Evolutionary conservation across 306 rosid genomes (phyloP).

Genomic region (Psophocarpus tetragonolobus): DNA sequence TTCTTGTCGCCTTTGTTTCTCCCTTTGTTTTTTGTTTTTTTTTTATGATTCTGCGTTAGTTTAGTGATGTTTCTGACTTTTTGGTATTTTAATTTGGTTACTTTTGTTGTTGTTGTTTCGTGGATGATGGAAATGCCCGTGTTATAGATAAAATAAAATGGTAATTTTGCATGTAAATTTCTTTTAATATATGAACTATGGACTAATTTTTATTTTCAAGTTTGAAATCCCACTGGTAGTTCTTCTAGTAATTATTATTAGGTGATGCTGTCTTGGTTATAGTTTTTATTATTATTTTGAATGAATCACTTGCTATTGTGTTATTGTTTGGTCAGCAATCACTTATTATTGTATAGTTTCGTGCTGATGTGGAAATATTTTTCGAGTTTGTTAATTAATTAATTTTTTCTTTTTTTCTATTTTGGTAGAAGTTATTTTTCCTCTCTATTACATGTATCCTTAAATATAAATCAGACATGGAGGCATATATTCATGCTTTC

Average conservation of each 20-base stretch:
- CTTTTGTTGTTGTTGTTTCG: not conserved
- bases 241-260: not conserved
- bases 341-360: not conserved
- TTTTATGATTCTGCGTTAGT: constrained; percentile 24
- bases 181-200: not conserved
- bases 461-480: not conserved
- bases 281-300: not conserved
- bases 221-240: constrained; percentile 10
- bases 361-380: not conserved
- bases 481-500: not conserved
- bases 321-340: too few species aligned
- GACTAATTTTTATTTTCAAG: not conserved
- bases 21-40: not conserved
- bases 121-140: constrained; percentile 5
- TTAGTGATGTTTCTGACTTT: constrained; percentile 2
- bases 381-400: not conserved
- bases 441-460: not conserved
- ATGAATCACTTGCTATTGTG: not conserved
- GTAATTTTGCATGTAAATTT: not conserved
- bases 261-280: constrained; percentile 19
- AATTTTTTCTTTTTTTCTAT: not conserved
- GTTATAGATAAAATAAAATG: not conserved
- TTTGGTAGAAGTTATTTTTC: not conserved
- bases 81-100: not conserved
- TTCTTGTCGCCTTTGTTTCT: not conserved